Evolutionary conservation across 768 basidiomycete species (phyloP).

Genomic region (Calvatia gigantea): DNA sequence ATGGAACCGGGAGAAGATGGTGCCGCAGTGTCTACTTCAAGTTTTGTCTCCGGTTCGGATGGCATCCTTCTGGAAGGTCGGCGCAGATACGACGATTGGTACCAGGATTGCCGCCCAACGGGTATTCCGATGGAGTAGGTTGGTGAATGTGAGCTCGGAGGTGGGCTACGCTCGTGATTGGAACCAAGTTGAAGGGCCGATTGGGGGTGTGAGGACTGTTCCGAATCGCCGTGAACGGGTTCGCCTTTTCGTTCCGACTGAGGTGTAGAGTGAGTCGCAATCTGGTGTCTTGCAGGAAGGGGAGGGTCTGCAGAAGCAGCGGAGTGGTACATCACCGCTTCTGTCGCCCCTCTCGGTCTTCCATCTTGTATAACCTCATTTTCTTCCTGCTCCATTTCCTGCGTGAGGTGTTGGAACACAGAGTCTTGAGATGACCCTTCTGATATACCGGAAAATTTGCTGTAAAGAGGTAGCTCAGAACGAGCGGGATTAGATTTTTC

Average conservation of each 20-base stretch:
- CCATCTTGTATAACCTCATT: not conserved
- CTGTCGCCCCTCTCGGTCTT: not conserved
- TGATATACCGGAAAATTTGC: slow-evolving; percentile 11
- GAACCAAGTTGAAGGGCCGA: not conserved
- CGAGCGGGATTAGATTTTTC: not conserved
- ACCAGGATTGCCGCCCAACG: slow-evolving; percentile 3
- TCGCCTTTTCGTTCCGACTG: not conserved
- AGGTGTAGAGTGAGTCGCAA: not conserved
- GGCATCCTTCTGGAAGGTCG: not conserved
- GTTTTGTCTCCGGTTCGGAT: not conserved
- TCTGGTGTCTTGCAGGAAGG: not conserved
- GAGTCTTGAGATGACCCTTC: slow-evolving; percentile 28
- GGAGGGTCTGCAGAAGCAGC: not conserved
- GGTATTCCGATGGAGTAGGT: not conserved
- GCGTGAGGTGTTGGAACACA: slow-evolving; percentile 49
- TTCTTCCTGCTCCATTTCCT: slow-evolving; percentile 25
- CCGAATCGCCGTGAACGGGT: not conserved
- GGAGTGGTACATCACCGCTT: not conserved
- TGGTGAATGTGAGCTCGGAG: not conserved
- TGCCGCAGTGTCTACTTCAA: not conserved
- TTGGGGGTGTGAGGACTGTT: not conserved
- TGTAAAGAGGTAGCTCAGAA: not conserved
- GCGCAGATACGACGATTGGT: not conserved
- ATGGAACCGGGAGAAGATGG: not conserved
- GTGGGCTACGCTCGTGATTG: not conserved